Conservation (phyloP, 768 basidiomycete genomes). For the Lanmaoa pseudosensibilis region DNA sequence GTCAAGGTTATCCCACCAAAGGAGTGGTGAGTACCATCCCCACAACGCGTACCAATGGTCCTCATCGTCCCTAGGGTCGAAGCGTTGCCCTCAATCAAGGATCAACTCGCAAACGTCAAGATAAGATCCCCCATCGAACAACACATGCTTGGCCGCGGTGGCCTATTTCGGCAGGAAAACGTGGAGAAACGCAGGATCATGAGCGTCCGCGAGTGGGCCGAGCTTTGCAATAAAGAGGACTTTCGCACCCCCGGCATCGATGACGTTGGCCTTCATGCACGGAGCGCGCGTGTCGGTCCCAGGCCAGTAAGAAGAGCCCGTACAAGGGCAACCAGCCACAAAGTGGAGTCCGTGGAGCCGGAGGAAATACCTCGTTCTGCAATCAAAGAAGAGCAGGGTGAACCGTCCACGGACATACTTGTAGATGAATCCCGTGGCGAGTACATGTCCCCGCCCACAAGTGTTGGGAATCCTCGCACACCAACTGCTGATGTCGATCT, state of each 20-base stretch:
- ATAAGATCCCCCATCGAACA: conserved; percentile 93
- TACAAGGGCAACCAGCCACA: conserved; percentile 40
- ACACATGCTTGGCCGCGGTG: conserved; percentile 82
- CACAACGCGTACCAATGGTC: conserved; percentile 16
- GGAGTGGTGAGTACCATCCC: conserved; percentile 69
- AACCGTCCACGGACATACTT: conserved; percentile 5
- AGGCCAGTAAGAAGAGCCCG: conserved; percentile 41
- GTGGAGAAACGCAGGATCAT: conserved; percentile 81
- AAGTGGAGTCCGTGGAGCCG: conserved; percentile 46
- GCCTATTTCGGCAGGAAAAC: conserved; percentile 88
- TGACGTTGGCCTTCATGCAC: conserved; percentile 58
- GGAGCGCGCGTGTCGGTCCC: conserved; percentile 38
- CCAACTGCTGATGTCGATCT: conserved; percentile 19
- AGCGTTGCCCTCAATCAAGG: conserved; percentile 66
- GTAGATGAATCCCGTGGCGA: conserved; percentile 1
- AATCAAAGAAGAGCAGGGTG: conserved; percentile 48
- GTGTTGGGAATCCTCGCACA: conserved; percentile 21
- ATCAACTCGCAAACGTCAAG: conserved; percentile 72
- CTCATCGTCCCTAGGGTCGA: conserved; percentile 53
- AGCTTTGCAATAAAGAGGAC: conserved; percentile 70
- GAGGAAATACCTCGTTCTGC: conserved; percentile 32
- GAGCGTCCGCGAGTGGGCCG: conserved; percentile 88
- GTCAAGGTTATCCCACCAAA: conserved; percentile 95
- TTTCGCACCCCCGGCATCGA: conserved; percentile 71
- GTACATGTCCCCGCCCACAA: conserved; percentile 33